Conservation (phyloP, 1,284 basidiomycete genomes). For the Ceratobasidium sp. region DNA sequence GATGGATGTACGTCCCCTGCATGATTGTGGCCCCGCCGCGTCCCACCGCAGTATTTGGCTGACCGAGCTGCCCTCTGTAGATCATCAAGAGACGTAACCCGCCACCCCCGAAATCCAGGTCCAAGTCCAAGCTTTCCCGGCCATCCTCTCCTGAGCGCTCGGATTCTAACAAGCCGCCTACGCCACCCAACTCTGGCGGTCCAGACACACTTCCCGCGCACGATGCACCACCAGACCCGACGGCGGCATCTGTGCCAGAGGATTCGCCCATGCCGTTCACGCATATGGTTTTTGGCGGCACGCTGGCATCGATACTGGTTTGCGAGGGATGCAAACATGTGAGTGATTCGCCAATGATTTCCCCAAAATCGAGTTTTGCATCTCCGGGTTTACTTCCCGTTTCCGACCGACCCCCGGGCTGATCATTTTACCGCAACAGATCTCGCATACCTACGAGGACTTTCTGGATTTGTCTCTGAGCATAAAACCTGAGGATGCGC, state of each 20-base stretch:
- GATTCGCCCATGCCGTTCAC: constrained; percentile 78
- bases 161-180: no score
- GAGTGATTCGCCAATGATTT: constrained; percentile 51
- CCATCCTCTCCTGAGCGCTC: no score
- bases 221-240: neutral
- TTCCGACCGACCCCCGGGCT: constrained; percentile 17
- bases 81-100: constrained; percentile 82
- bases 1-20: constrained; percentile 74
- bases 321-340: constrained; percentile 90
- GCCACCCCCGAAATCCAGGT: constrained; percentile 54
- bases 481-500: constrained; percentile 84
- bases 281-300: constrained; percentile 91
- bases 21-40: no score
- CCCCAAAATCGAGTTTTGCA: neutral
- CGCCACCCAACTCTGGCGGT: neutral
- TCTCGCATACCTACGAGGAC: constrained; percentile 92
- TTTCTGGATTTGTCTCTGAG: constrained; percentile 93
- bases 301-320: constrained; percentile 88
- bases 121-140: no score
- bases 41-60: neutral
- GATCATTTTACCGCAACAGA: constrained; percentile 58
- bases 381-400: neutral
- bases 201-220: no score
- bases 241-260: constrained; percentile 51
- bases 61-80: constrained; percentile 58